phyloP scores from a whole-genome alignment of 805 yeast species.

The Metschnikowia vanudenii region DNA sequence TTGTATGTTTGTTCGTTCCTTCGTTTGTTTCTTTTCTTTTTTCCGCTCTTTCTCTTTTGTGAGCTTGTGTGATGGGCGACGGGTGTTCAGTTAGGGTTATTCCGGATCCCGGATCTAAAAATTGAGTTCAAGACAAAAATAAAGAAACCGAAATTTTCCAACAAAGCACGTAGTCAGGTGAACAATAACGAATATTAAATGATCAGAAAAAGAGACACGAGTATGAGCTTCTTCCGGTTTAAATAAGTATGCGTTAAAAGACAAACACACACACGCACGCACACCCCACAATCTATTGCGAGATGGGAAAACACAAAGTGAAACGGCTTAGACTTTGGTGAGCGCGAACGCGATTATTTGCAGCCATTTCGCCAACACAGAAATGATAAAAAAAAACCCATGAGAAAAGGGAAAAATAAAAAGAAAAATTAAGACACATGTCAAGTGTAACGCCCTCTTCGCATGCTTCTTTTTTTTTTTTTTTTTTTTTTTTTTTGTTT shows the following conservation, averaged over 20 bases:
- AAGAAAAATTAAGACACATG: neutral
- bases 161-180: neutral
- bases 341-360: conserved; percentile 10
- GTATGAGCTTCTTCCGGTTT: neutral
- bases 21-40: too few relatives aligned
- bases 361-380: conserved; percentile 5
- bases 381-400: neutral
- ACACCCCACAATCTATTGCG: conserved; percentile 5
- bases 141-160: neutral
- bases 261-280: conserved; percentile 13
- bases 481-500: too few relatives aligned
- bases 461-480: neutral
- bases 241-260: conserved; percentile 5
- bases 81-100: too few relatives aligned
- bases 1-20: neutral
- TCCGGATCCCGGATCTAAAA: too few relatives aligned
- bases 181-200: neutral
- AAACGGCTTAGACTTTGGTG: neutral
- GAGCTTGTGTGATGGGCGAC: neutral
- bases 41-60: neutral
- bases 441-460: neutral
- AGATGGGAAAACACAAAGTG: conserved; percentile 6
- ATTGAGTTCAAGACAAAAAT: neutral
- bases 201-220: neutral
- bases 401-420: neutral